Evolutionary conservation across 164 flowering plant species (phyloP).

Genomic region (Tetrastigma voinierianum): DNA sequence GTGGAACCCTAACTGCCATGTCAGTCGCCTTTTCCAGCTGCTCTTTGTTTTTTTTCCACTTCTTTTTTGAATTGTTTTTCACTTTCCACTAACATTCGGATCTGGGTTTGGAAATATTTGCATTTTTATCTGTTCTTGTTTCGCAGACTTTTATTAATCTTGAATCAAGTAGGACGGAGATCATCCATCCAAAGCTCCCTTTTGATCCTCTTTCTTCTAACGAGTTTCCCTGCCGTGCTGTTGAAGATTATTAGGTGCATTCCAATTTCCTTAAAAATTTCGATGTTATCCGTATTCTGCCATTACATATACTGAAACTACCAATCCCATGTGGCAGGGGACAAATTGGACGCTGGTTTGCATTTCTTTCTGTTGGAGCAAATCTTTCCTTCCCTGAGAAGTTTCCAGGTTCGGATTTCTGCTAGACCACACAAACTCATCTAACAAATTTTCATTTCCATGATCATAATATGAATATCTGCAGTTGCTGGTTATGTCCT

Average conservation of each 20-base stretch:
- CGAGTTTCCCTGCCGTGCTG: constrained; percentile 35
- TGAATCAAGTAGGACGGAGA: constrained; percentile 27
- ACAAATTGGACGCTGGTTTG: constrained; percentile 50
- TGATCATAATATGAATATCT: not conserved
- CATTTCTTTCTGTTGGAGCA: constrained; percentile 38
- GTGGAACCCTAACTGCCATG: constrained; percentile 31
- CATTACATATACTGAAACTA: constrained; percentile 1
- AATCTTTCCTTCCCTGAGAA: constrained; percentile 33
- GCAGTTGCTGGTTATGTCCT: constrained; percentile 46
- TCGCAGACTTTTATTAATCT: constrained; percentile 36
- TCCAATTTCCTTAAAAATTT: not conserved
- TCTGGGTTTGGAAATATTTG: no score
- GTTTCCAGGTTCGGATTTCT: constrained; percentile 33
- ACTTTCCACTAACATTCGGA: no score
- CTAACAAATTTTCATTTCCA: not conserved
- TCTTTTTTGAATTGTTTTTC: not conserved
- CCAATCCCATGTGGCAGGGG: constrained; percentile 33
- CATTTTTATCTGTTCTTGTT: not conserved
- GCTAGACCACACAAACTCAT: not conserved
- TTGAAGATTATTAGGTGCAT: constrained; percentile 39
- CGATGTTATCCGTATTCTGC: not conserved
- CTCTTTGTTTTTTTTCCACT: not conserved
- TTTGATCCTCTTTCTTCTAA: constrained; percentile 33
- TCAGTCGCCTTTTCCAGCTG: constrained; percentile 15
- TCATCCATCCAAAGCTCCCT: constrained; percentile 34